Percentiles rank a stretch among this genome's conserved stretches.
Evolutionary conservation across 2,329 filamentous ascomycete genomes (phyloP).

Genomic region (Alternaria hordeiaustralica): DNA sequence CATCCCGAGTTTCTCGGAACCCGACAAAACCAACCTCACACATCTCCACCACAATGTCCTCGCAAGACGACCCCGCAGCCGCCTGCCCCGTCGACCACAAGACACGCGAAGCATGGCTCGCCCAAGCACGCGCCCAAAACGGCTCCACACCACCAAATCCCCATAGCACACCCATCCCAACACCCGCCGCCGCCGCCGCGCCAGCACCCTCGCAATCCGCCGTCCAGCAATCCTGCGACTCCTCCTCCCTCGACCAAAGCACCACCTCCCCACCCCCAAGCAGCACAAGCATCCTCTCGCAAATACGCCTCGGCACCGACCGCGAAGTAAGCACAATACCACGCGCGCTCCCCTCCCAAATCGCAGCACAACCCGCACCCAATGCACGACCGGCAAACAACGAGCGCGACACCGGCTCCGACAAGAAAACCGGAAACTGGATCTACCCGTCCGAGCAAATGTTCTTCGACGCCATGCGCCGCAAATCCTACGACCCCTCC

Average conservation of each 20-base stretch:
- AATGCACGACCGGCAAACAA: slow-evolving; percentile 66
- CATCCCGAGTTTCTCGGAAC: slow-evolving; percentile 11
- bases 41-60: slow-evolving; percentile 28
- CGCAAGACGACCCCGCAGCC: slow-evolving; percentile 43
- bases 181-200: slow-evolving; percentile 33
- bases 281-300: slow-evolving; percentile 30
- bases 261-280: slow-evolving; percentile 28
- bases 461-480: slow-evolving; percentile 96
- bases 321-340: slow-evolving; percentile 52
- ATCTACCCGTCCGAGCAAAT: slow-evolving; percentile 96
- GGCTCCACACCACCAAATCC: slow-evolving; percentile 27
- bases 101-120: slow-evolving; percentile 85
- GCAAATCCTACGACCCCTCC: slow-evolving; percentile 79
- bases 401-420: slow-evolving; percentile 72
- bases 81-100: slow-evolving; percentile 89
- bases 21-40: slow-evolving; percentile 3
- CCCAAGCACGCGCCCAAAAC: slow-evolving; percentile 63
- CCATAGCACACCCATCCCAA: slow-evolving; percentile 20
- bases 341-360: slow-evolving; percentile 37
- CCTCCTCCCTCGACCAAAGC: slow-evolving; percentile 44
- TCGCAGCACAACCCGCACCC: slow-evolving; percentile 37
- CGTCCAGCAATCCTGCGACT: slow-evolving; percentile 47
- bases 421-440: slow-evolving; percentile 81
- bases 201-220: slow-evolving; percentile 18
- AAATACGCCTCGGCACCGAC: slow-evolving; percentile 51